Evolutionary conservation across 1,284 basidiomycete genomes (phyloP).

Genomic region (Stygiomarasmius scandens): DNA sequence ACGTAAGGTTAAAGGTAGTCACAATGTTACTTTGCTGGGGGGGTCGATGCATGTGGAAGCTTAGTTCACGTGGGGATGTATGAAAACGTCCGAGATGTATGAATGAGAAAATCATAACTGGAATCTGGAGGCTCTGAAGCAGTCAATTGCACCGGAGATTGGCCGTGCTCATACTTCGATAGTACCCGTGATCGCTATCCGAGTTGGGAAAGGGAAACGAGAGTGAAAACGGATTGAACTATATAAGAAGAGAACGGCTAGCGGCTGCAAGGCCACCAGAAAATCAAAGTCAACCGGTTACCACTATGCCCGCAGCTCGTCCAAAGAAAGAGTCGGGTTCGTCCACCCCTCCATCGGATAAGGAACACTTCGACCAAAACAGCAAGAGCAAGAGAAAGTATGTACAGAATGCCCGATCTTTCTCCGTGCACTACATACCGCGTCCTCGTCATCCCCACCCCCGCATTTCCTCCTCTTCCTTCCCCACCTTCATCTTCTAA

Average conservation of each 20-base stretch:
- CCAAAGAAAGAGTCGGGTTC: conserved; percentile 66
- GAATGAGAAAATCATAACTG: neutral
- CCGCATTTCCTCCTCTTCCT: conserved; percentile 7
- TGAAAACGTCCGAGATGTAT: neutral
- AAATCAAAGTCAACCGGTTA: conserved; percentile 14
- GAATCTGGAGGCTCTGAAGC: neutral
- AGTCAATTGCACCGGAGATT: conserved; percentile 7
- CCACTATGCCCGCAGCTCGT: conserved; percentile 63
- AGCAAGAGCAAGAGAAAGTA: conserved; percentile 74
- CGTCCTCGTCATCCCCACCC: conserved; percentile 23
- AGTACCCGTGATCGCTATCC: neutral
- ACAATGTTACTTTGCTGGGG: neutral
- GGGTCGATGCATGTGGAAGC: neutral
- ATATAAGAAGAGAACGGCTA: conserved; percentile 8
- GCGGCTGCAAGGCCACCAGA: conserved; percentile 2
- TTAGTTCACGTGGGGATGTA: neutral
- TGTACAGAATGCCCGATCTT: conserved; percentile 39
- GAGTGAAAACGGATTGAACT: neutral
- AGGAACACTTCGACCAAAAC: conserved; percentile 60
- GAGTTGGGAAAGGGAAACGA: neutral
- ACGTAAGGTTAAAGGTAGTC: neutral
- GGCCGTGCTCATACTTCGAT: conserved; percentile 11
- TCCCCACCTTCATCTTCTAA: neutral
- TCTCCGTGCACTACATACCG: conserved; percentile 37
- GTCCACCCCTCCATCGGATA: conserved; percentile 65